Percentiles rank a stretch among this genome's conserved stretches.
Conservation (phyloP, 768 basidiomycete genomes). For the Asterophora lycoperdoides region DNA sequence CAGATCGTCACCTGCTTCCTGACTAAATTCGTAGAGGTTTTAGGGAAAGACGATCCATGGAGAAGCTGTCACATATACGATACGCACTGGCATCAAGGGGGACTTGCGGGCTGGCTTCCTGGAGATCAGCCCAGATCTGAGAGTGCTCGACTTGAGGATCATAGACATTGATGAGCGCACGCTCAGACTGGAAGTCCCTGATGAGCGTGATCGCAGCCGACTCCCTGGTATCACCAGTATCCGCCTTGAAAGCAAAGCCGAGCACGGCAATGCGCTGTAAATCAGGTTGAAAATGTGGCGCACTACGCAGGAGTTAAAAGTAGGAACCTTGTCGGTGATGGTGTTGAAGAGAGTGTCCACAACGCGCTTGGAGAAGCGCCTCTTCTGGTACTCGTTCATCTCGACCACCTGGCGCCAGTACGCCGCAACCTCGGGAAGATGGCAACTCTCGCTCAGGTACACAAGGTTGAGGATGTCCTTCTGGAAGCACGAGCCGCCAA, state of each 20-base stretch:
- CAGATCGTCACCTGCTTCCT: slow-evolving; percentile 85
- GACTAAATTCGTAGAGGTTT: slow-evolving; percentile 42
- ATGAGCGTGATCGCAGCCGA: slow-evolving; percentile 93
- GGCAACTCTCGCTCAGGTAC: slow-evolving; percentile 90
- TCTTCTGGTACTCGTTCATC: slow-evolving; percentile 99
- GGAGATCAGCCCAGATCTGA: slow-evolving; percentile 85
- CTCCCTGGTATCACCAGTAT: slow-evolving; percentile 98
- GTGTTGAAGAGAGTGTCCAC: slow-evolving; percentile 99
- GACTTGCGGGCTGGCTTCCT: slow-evolving; percentile 60
- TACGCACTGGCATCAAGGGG: slow-evolving; percentile 67
- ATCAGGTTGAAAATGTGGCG: slow-evolving; percentile 3
- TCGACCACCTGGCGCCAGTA: slow-evolving; percentile 98
- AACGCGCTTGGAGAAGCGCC: slow-evolving; percentile 90
- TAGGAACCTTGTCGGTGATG: slow-evolving; percentile 85
- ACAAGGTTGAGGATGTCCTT: slow-evolving; percentile 99
- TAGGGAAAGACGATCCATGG: neutral
- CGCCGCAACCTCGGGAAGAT: slow-evolving; percentile 93
- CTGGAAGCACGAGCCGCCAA: slow-evolving; percentile 99
- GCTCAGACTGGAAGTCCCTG: slow-evolving; percentile 89
- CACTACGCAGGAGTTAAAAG: neutral
- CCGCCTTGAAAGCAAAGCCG: slow-evolving; percentile 98
- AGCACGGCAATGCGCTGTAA: slow-evolving; percentile 85
- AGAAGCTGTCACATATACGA: slow-evolving; percentile 1
- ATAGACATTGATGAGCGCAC: slow-evolving; percentile 82
- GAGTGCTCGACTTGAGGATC: slow-evolving; percentile 83